Base-by-base conservation (phyloP, 2,329 filamentous ascomycete species). In the Sporothrix sp. region DNA sequence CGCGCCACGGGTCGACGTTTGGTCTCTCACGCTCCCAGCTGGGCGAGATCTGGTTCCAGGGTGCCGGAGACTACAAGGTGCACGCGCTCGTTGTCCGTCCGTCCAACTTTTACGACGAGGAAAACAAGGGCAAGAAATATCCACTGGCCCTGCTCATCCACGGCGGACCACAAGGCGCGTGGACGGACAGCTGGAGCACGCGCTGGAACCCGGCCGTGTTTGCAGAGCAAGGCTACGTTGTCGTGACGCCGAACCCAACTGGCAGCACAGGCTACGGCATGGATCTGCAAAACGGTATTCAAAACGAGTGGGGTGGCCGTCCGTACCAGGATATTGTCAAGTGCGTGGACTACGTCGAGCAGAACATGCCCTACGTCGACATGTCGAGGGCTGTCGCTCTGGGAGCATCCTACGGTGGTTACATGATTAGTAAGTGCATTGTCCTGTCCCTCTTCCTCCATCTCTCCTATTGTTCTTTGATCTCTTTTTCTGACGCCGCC, bases 201-300 rank as follows among this genome's bases (percentile, higher is more conserved):
- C 74, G 88, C 16, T 95, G 88, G 88, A 94, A 94, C 62, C 84
- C 85, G 2, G 86, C 85, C 53, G 76, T 91, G 9, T 94, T 88
- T 62, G 87, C 88, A 3, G 87, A 94, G 64, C 86, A 91, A 67
- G 88, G 88, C 40, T 95, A 93, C 62, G 76, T 95, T 3, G 86
- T 85, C 20, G 80, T 95, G 42, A 76, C 81, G 45, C 86, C 87
- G 9, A 95, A 95, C 63, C 86, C 86, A 8, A 93, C 87, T 0
- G 88, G 88, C 16, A 86, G 81, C 60, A 89, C 86, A 5, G 85
- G 87, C 3, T 95, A 89, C 60, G 88, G 88, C 5, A 84, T 91
- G 68, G 75, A 76, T 28, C 78, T 91, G 50, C 80, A 81, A 28
- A 81, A 95, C 62, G 84, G 80, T 0, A 95, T 96, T 60, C 72